These are phyloP conservation scores for Arctium lappa DNA, from an alignment of 129 eudicot species.

Conservation along the genomic window DNA sequence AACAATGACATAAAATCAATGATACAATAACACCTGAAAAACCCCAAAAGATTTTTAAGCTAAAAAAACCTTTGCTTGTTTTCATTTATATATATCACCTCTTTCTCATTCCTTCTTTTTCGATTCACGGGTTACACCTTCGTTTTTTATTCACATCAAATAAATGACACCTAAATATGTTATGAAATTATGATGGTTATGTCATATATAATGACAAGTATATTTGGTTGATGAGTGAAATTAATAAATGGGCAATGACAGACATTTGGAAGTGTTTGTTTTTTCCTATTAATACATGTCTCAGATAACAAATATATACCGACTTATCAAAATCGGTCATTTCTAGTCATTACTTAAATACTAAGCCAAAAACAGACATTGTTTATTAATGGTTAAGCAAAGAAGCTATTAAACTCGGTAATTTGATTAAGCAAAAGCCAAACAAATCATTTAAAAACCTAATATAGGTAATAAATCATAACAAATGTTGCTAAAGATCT, in stretches of 20 bases:
- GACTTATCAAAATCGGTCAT: background rate
- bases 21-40: conserved; percentile 2
- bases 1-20: background rate
- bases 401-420: background rate
- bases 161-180: background rate
- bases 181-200: background rate
- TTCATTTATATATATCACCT: background rate
- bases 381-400: background rate
- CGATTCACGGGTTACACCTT: background rate
- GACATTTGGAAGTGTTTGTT: background rate
- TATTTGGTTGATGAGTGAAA: background rate
- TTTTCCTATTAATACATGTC: background rate
- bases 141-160: background rate
- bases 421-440: background rate
- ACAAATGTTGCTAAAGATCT: background rate
- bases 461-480: background rate
- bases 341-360: background rate
- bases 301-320: background rate
- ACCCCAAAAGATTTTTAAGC: background rate
- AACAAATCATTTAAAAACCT: background rate
- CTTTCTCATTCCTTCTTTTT: background rate
- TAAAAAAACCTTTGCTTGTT: background rate
- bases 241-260: background rate
- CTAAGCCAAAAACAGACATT: background rate
- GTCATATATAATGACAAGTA: background rate